Evolutionary conservation across 805 yeast genomes (phyloP).

Genomic region (Teunomyces atbi): DNA sequence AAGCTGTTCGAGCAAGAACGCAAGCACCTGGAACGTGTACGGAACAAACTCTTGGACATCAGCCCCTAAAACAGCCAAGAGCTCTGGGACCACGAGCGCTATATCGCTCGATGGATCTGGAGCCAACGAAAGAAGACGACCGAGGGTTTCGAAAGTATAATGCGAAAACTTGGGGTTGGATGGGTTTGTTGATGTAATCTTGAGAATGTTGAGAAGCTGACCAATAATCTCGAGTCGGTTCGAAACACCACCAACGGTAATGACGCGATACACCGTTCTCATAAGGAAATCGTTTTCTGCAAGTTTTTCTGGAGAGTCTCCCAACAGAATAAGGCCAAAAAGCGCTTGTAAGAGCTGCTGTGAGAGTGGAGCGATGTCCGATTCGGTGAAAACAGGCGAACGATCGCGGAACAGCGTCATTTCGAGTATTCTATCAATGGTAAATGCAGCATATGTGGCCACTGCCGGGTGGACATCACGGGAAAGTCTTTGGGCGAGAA

Average conservation of each 20-base stretch:
- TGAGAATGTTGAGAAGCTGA: slow-evolving; percentile 68
- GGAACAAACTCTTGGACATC: slow-evolving; percentile 96
- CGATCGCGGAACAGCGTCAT: slow-evolving; percentile 58
- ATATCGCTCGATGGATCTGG: slow-evolving; percentile 37
- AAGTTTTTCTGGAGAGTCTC: slow-evolving; percentile 74
- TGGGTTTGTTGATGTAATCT: slow-evolving; percentile 79
- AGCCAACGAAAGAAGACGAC: slow-evolving; percentile 62
- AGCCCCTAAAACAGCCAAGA: slow-evolving; percentile 64
- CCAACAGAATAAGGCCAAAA: slow-evolving; percentile 58
- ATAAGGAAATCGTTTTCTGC: slow-evolving; percentile 94
- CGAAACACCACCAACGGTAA: slow-evolving; percentile 57
- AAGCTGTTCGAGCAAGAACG: slow-evolving; percentile 66
- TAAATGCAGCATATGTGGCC: slow-evolving; percentile 89
- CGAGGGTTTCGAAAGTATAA: slow-evolving; percentile 84
- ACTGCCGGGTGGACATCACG: slow-evolving; percentile 67
- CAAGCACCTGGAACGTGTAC: slow-evolving; percentile 85
- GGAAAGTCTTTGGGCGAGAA: slow-evolving; percentile 65
- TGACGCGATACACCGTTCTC: slow-evolving; percentile 82
- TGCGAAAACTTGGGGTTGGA: slow-evolving; percentile 94
- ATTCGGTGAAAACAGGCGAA: slow-evolving; percentile 63
- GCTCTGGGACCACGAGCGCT: slow-evolving; percentile 59
- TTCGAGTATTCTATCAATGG: slow-evolving; percentile 83
- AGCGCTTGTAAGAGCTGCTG: slow-evolving; percentile 62
- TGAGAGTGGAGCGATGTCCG: slow-evolving; percentile 62
- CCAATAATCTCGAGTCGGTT: slow-evolving; percentile 50